Evolutionary conservation across 345 rosid genomes (phyloP), one percentile per base, ranked within the genome.

Genomic region (Hirschfeldia incana): DNA sequence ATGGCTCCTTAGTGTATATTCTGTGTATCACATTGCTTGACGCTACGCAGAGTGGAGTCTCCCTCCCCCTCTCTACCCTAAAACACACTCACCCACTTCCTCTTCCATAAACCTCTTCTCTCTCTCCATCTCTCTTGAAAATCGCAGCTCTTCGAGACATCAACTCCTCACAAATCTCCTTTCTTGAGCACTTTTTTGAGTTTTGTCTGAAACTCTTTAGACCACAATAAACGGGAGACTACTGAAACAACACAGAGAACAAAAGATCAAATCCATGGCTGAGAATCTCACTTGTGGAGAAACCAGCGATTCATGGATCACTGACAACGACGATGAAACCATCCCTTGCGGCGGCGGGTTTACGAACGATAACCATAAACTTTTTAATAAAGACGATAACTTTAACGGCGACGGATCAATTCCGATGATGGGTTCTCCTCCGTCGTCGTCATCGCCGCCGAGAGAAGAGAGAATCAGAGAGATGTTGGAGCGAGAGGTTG

Each of bases 211-310:
- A 63, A 58, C 59, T 16, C 3, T 59, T 70, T n/a, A 67, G 55
- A 72, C 72, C 67, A 36, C 61, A n/a, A 12, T 28, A 60, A 77
- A 76, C 75, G 29, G 69, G 34, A 17, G 2, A 68, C 60, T 7
- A 67, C 32, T n/a, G 26, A 69, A 11, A n/a, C n/a, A n/a, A 15
- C 39, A 57, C 44, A 57, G 33, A 36, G 28, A 34, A 59, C 13
- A 17, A 6, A 15, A n/a, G 42, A 86, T 78, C 83, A 61, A 85
- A 83, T 57, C 58, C 74, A 80, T 81, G 84, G 77, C 74, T 8
- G 81, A 90, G 70, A 85, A 84, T 80, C 88, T 88, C 65, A 77
- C 83, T 1, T 89, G 94, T 70, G 75, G 85, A 17, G 97, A 88
- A 66, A 88, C 74, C 76, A 77, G 84, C n/a, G 82, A 80, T 59